Base-by-base conservation (phyloP, 257 asterid genomes). In the Przewalskia tangutica region DNA sequence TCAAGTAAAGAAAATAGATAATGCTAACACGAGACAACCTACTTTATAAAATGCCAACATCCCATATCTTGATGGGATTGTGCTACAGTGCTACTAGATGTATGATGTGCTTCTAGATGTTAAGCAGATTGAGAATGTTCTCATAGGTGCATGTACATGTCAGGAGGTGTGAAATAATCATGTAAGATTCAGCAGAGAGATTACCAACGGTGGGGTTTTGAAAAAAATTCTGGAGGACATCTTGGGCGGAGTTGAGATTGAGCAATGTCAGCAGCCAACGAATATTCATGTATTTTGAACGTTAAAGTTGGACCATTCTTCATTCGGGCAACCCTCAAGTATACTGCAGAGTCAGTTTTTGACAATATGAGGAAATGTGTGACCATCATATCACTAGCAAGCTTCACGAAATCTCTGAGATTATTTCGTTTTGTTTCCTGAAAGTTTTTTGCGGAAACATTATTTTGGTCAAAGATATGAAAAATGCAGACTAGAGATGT, bases 371-470 rank as follows among this genome's bases (percentile, higher is more conserved):
- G 97, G 78, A 92, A 96, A 87, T 94, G 99, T 7, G 98, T 94
- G 75, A 96, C 98, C 5, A 95, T 97, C 99, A 94, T 92, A 14
- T 95, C 94, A 76, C 97, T 97, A 40, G 98, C 90, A 84, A 96
- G 95, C 80, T 91, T 93, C 89, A 92, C 70, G 90, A 93, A 96
- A 80, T 96, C 98, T 42, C 85, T 92, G 81, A 95, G 90, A 84
- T 89, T 94, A 88, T 95, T 92, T 2, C 97, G 92, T 85, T 84
- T 94, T 53, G 92, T 94, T 83, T 95, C 99, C 99, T 95, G 86
- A 86, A 63, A 82, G 23, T 23, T 50, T 50, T 50, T 50, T 75
- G 62, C 23, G 1, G 42, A 48, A 20, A 73, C 79, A 48, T 27
- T 27, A 27, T 27, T 27, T 27, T 27, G 32, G 32, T 27, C 32